Evolutionary conservation across 345 rosid species (phyloP), one percentile per base, ranked within the genome.

Genomic region (Bretschneidera sinensis): DNA sequence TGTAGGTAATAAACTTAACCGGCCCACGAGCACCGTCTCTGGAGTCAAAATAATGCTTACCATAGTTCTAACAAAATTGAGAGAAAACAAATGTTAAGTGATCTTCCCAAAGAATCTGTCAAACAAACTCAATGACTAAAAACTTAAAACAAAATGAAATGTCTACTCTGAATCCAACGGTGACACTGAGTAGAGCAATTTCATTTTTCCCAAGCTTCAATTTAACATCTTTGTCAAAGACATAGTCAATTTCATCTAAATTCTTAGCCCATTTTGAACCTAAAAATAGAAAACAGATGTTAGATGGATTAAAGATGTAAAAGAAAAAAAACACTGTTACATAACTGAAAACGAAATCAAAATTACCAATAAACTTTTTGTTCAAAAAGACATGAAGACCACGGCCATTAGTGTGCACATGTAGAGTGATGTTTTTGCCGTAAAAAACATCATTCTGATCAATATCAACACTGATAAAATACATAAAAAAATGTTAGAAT

Each of bases 161-260:
- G n/a, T n/a, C n/a, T 68, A 82, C 91, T 0, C 64, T 61, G 17
- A 85, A 49, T 63, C 92, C 92, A 52, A 76, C 76, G 0, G 83
- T 74, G 24, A 68, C 83, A 21, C 91, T 82, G 17, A 82, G 81
- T 2, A 86, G 65, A 52, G 76, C 59, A 18, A 72, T 63, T 18
- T 43, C 72, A 57, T 72, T 72, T 24, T 68, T 72, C 11, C 72
- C 76, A 19, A 35, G 65, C 35, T 61, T 57, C 16, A 39, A 72
- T 28, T 67, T 67, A 43, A 72, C 52, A 25, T 66, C 67, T 67
- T 54, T 66, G 57, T 72, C 76, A 54, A 67, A 67, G 52, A 8
- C 59, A 48, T 67, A 66, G 48, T 62, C 58, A 1, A n/a, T n/a
- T n/a, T n/a, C n/a, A n/a, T n/a, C n/a, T n/a, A n/a, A n/a, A n/a